Percentiles rank a stretch among this genome's conserved stretches.
These are phyloP conservation scores for Cadophora gregata DNA, from an alignment of 2,329 filamentous ascomycete genomes.

Conservation along the genomic window DNA sequence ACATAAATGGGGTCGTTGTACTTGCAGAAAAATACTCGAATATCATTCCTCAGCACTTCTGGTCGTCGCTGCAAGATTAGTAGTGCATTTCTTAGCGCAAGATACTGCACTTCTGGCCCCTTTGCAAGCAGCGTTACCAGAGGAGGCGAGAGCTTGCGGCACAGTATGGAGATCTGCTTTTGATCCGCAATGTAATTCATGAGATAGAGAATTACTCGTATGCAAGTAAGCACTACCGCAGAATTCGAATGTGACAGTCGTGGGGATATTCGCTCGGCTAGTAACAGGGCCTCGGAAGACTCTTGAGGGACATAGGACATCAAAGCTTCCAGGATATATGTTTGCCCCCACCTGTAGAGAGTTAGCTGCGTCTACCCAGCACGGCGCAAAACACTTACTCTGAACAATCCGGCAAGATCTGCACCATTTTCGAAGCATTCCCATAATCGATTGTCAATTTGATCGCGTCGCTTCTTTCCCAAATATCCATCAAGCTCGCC, in stretches of 20 bases:
- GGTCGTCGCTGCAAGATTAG: conserved; percentile 92
- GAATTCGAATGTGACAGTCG: conserved; percentile 97
- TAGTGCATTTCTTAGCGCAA: conserved; percentile 90
- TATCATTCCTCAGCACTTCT: conserved; percentile 94
- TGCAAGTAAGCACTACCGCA: conserved; percentile 93
- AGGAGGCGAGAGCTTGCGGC: conserved; percentile 91
- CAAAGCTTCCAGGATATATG: conserved; percentile 95
- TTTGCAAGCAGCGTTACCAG: conserved; percentile 95
- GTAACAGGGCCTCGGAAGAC: conserved; percentile 80
- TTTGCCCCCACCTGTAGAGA: conserved; percentile 85
- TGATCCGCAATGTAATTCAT: conserved; percentile 98
- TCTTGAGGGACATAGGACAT: conserved; percentile 98
- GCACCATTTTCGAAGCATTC: conserved; percentile 97
- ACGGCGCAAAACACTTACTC: conserved; percentile 65
- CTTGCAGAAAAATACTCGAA: conserved; percentile 99
- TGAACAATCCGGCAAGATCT: conserved; percentile 94
- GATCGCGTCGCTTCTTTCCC: conserved; percentile 96
- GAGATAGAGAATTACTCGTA: conserved; percentile 93
- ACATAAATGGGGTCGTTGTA: conserved; percentile 99
- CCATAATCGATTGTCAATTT: conserved; percentile 97
- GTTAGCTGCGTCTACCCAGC: conserved; percentile 1
- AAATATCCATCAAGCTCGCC: conserved; percentile 93
- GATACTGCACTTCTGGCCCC: conserved; percentile 96
- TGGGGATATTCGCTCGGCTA: conserved; percentile 94
- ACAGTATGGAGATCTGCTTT: conserved; percentile 84